These are phyloP conservation scores for Psilocybe sp. DNA, from an alignment of 768 basidiomycete species.

Conservation along the genomic window DNA sequence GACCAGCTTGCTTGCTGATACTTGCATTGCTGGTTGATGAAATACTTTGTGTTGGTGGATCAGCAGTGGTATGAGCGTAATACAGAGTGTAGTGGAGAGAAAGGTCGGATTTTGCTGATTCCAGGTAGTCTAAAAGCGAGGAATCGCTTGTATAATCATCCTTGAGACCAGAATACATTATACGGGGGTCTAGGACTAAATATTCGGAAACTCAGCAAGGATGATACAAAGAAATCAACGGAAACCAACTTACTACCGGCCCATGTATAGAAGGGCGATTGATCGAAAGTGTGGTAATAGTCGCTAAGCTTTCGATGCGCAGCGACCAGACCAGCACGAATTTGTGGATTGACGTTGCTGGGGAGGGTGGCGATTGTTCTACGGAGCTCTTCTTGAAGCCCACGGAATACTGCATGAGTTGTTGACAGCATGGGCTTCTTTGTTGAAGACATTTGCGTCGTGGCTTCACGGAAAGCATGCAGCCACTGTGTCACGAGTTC, in stretches of 20 bases:
- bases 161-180: conserved; percentile 20
- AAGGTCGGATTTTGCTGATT: conserved; percentile 9
- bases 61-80: conserved; percentile 6
- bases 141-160: conserved; percentile 20
- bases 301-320: conserved; percentile 31
- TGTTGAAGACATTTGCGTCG: conserved; percentile 31
- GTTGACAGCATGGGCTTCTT: conserved; percentile 29
- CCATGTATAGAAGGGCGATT: conserved; percentile 29
- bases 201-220: not conserved
- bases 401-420: conserved; percentile 28
- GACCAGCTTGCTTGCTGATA: not conserved
- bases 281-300: conserved; percentile 28
- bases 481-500: conserved; percentile 22
- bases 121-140: conserved; percentile 12
- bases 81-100: conserved; percentile 7
- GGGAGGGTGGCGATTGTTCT: conserved; percentile 18
- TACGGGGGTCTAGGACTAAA: conserved; percentile 31
- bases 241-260: conserved; percentile 21
- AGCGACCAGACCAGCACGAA: conserved; percentile 13
- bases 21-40: no score
- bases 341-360: not conserved
- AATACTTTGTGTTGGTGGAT: no score
- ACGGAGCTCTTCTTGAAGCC: conserved; percentile 27
- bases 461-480: conserved; percentile 24
- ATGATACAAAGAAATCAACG: not conserved